phyloP scores from a whole-genome alignment of 225 moss, liverwort and hornwort genomes.

The Rhytidiadelphus loreus region DNA sequence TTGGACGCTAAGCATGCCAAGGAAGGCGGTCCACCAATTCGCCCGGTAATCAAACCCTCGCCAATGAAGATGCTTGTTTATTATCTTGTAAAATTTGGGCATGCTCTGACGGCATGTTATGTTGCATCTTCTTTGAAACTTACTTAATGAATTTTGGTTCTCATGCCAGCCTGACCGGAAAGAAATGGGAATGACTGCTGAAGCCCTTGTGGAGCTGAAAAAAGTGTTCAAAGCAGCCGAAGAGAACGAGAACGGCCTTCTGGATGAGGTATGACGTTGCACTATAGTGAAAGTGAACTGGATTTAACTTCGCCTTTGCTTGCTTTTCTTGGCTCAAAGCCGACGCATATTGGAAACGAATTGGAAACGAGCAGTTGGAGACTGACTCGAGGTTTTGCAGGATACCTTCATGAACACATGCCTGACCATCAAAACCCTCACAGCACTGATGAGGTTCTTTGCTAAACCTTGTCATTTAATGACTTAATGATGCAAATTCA shows the following conservation, averaged over 20 bases:
- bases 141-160: background rate
- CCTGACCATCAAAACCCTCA: constrained; percentile 53
- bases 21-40: background rate
- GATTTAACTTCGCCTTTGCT: background rate
- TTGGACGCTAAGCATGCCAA: constrained; percentile 9
- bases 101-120: background rate
- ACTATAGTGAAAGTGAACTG: background rate
- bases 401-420: constrained; percentile 60
- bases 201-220: constrained; percentile 36
- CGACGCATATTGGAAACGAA: background rate
- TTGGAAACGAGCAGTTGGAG: background rate
- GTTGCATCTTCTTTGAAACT: background rate
- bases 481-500: background rate
- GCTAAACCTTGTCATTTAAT: background rate
- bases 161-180: constrained; percentile 25
- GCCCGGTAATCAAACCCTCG: background rate
- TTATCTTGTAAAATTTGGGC: background rate
- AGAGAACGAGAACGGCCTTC: constrained; percentile 12
- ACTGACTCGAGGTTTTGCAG: constrained; percentile 20
- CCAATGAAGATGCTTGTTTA: background rate
- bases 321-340: background rate
- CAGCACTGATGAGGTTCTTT: constrained; percentile 48
- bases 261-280: constrained; percentile 8
- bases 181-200: constrained; percentile 42
- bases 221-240: constrained; percentile 26